Base-by-base conservation (phyloP, 495 filamentous ascomycete species). In the Daldinia concentrica region DNA sequence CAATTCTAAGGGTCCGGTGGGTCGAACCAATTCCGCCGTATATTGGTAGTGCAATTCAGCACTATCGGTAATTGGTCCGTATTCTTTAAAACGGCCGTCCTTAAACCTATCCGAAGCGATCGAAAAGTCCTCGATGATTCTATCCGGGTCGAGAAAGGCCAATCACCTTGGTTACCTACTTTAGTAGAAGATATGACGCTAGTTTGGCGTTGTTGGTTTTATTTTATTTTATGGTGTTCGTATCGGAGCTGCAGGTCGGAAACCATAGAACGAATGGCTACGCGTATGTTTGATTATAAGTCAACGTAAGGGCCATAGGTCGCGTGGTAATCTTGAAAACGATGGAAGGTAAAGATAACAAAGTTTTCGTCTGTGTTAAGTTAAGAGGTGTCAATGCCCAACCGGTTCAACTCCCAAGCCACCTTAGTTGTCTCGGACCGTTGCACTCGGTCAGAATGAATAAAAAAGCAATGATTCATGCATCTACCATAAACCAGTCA, bases 381-480 rank as follows among this genome's bases (percentile, higher is more conserved):
- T 32, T 22, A 55, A 48, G 45, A 50, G 30, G 24, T 37, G 50
- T 58, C 55, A 51, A 62, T 73, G 61, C 57, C 70, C 65, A 73
- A 73, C 64, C 32, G 22, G 52, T 9, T 69, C 34, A 24, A 22
- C 58, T 69, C 43, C 51, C 30, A 69, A 69, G 62, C 62, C 56
- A 60, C 56, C 26, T 34, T 43, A 27, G 54, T 32, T 29, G 64
- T 54, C 55, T 61, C 56, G 39, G 60, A 32, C 55, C 15, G 65
- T 65, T 58, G 41, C 62, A 62, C 29, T 69, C 37, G 39, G 27
- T 22, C 48, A 56, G 36, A 62, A 37, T 50, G 22, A 32, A 54
- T 51, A 51, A 52, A 68, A 66, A 73, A 69, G 66, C 62, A 73
- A 69, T 51, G 17, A 63, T 30, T 61, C 36, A 43, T 64, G 59